phyloP scores from a whole-genome alignment of 176 grass and related monocot species.

The Triticum timopheevii region DNA sequence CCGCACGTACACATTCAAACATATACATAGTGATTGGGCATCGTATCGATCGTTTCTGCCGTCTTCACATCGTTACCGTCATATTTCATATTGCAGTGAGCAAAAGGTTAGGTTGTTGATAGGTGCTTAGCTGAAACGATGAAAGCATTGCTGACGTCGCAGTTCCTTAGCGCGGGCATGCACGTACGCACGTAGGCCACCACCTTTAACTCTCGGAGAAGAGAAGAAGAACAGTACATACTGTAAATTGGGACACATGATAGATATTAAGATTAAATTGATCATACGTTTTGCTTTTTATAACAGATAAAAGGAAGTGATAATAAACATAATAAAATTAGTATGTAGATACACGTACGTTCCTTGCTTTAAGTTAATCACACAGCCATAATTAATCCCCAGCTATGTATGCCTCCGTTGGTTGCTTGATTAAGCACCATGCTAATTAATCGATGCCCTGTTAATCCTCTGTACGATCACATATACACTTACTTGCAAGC shows the following conservation, averaged over 20 bases:
- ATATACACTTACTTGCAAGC: constrained; percentile 26
- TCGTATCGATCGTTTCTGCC: not conserved
- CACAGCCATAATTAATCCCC: not conserved
- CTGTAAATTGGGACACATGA: no score
- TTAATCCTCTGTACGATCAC: not conserved
- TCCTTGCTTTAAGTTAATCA: not conserved
- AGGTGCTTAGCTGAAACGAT: not conserved
- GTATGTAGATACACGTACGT: not conserved
- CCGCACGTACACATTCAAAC: not conserved
- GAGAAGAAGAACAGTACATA: not conserved
- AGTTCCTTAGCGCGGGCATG: constrained; percentile 10
- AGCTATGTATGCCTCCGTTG: not conserved
- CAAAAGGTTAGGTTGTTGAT: not conserved
- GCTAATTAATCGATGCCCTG: not conserved
- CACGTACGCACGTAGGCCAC: not conserved
- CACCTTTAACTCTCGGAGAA: not conserved
- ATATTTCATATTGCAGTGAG: constrained; percentile 8
- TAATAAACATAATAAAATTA: not conserved
- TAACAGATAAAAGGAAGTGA: no score
- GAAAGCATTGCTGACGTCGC: constrained; percentile 31
- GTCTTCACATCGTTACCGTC: constrained; percentile 32
- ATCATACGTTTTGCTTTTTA: not conserved
- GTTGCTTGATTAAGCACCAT: constrained; percentile 5
- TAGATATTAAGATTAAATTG: not conserved
- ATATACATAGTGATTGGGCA: not conserved